Evolutionary conservation across 257 asterid species (phyloP).

Genomic region (Dorcoceras hygrometricum): DNA sequence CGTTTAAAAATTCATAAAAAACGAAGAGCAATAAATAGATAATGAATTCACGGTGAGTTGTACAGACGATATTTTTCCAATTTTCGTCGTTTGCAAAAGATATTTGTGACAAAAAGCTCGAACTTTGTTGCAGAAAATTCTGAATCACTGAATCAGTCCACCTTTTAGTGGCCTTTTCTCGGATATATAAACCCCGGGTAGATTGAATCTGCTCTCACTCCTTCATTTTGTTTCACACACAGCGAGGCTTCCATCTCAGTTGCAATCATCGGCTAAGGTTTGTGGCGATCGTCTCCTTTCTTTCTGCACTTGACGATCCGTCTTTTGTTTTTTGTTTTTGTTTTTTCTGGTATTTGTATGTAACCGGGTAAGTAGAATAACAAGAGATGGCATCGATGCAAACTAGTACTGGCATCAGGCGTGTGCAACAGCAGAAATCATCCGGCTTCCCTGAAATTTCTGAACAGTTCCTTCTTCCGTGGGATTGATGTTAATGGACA

Average conservation of each 20-base stretch:
- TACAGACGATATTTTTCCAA: no score
- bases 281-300: neutral
- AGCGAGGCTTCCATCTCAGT: neutral
- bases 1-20: no score
- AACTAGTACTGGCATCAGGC: conserved; percentile 61
- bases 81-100: no score
- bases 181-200: neutral
- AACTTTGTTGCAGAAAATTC: no score
- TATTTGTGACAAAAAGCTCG: no score
- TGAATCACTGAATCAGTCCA: neutral
- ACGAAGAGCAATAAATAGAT: no score
- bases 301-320: neutral
- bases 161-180: neutral
- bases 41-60: no score
- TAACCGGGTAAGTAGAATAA: neutral
- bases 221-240: neutral
- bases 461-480: conserved; percentile 49
- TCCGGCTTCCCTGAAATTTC: conserved; percentile 41
- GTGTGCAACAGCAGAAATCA: conserved; percentile 52
- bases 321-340: neutral
- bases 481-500: conserved; percentile 48
- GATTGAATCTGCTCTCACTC: neutral
- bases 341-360: no score
- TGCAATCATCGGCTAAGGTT: neutral
- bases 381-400: conserved; percentile 71